Conservation (phyloP, 768 basidiomycete genomes). For the Mrakia frigida region DNA sequence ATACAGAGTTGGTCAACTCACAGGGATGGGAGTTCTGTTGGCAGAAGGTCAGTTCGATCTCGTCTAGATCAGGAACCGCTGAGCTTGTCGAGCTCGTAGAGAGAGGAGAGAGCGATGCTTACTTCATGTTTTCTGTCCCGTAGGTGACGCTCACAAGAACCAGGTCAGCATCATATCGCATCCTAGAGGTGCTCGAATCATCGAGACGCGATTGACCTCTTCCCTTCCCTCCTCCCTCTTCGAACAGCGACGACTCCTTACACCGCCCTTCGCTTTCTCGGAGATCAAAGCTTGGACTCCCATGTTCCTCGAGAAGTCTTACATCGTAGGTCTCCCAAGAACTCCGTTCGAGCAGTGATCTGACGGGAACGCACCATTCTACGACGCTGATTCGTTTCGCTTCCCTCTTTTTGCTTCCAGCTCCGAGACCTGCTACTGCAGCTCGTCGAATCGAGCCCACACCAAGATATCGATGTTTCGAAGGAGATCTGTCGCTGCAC, state of each 20-base stretch:
- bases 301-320: slow-evolving; percentile 58
- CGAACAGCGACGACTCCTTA: neutral
- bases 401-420: neutral
- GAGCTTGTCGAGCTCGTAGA: neutral
- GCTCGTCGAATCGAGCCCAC: neutral
- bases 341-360: neutral
- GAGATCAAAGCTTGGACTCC: slow-evolving; percentile 47
- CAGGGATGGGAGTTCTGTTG: neutral
- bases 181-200: neutral
- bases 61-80: neutral
- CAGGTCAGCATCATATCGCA: neutral
- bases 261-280: neutral
- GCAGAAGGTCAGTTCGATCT: neutral
- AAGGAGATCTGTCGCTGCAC: slow-evolving; percentile 64
- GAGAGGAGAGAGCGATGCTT: no score
- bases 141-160: slow-evolving; percentile 2
- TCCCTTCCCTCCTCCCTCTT: neutral
- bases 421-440: neutral
- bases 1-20: neutral
- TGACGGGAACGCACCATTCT: neutral
- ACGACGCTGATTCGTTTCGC: neutral
- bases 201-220: neutral
- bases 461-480: slow-evolving; percentile 53
- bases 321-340: neutral
- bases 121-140: neutral